Evolutionary conservation across 2,329 filamentous ascomycete species (phyloP).

Genomic region (Periconia macrospinosa): DNA sequence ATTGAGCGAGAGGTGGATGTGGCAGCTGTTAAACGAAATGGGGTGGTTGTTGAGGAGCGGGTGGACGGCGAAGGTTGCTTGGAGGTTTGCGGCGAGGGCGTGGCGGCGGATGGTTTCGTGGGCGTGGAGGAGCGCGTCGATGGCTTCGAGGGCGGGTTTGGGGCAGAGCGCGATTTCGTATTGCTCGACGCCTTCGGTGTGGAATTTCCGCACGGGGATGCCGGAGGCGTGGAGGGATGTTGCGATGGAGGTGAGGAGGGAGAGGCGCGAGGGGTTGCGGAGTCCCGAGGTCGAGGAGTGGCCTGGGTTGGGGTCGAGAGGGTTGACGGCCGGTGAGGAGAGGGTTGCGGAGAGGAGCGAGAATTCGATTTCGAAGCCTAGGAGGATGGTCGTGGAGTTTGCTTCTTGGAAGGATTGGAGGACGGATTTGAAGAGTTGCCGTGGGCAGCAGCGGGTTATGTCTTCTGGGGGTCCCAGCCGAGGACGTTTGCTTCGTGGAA

Average conservation of each 20-base stretch:
- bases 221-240: not conserved
- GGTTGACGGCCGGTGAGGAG: not conserved
- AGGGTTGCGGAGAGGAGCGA: not conserved
- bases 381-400: not conserved
- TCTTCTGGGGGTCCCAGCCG: too few species aligned
- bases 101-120: conserved; percentile 4
- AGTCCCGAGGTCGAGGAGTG: not conserved
- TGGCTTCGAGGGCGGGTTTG: not conserved
- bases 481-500: too few species aligned
- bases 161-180: conserved; percentile 1
- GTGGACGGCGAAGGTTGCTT: not conserved
- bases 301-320: not conserved
- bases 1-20: not conserved
- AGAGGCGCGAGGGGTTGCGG: not conserved
- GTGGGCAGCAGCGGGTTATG: not conserved
- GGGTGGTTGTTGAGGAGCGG: not conserved
- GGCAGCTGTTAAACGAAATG: not conserved
- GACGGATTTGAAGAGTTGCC: not conserved
- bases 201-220: not conserved
- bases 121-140: conserved; percentile 1
- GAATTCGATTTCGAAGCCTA: not conserved
- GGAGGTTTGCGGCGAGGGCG: not conserved
- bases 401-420: not conserved
- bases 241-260: not conserved
- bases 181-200: not conserved